These are phyloP conservation scores for Neofusicoccum kwambonambiense DNA, from an alignment of 2,329 filamentous ascomycete genomes.

Conservation along the genomic window DNA sequence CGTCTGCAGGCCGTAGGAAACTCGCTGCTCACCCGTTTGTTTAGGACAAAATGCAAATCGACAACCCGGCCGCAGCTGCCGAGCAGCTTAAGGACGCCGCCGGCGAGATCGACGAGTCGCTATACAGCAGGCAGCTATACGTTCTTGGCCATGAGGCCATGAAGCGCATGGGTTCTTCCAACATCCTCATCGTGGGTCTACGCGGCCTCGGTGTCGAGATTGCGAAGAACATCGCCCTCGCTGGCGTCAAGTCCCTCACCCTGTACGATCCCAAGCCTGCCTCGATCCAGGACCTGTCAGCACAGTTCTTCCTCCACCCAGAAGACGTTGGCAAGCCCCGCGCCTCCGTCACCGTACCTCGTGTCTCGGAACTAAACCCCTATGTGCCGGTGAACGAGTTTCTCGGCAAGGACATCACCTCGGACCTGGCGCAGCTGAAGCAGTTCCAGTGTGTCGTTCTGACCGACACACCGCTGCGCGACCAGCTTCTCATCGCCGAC, in stretches of 20 bases:
- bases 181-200: conserved; percentile 86
- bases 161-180: conserved; percentile 98
- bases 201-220: conserved; percentile 97
- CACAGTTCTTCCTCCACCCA: conserved; percentile 91
- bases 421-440: conserved; percentile 78
- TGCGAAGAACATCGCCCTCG: conserved; percentile 96
- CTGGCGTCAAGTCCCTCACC: conserved; percentile 95
- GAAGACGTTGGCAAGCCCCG: conserved; percentile 90
- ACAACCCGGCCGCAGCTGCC: conserved; percentile 56
- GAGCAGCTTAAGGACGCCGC: conserved; percentile 58
- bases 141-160: conserved; percentile 80
- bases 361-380: conserved; percentile 90
- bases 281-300: conserved; percentile 83
- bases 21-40: conserved; percentile 1
- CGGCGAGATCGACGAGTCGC: conserved; percentile 66
- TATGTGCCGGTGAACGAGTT: conserved; percentile 90
- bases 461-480: conserved; percentile 76
- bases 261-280: conserved; percentile 86
- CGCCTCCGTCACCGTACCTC: conserved; percentile 80
- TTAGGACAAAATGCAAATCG: conserved; percentile 63
- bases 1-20: background rate
- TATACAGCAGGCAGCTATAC: conserved; percentile 68
- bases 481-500: conserved; percentile 81
- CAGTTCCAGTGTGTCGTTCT: conserved; percentile 91
- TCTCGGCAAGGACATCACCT: conserved; percentile 61